Base-by-base conservation (phyloP, 1,284 basidiomycete species). In the Omphalotus olearius region DNA sequence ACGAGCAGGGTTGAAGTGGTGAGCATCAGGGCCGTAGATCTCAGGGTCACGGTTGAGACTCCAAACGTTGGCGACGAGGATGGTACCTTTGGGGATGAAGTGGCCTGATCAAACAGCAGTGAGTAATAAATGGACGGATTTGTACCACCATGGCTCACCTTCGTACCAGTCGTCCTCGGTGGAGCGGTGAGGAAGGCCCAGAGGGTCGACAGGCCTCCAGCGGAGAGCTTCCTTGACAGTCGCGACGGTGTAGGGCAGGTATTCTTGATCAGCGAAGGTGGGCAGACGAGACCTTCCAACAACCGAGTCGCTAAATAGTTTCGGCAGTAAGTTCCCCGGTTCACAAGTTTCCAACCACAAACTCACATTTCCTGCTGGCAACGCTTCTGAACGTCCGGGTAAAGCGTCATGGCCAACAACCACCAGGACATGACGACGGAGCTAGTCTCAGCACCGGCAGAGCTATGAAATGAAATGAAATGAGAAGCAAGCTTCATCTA, bases 281-380 rank as follows among this genome's bases (percentile, higher is more conserved):
- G 61, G 64, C 6, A 65, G 51, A 11, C 59, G 55, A 3, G 50
- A 47, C 4, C 43, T 45, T 1, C 58, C 58, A 26, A 60, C 47
- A 9, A 65, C 54, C 9, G 39, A 26, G 16, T 52, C 51, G 13
- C 47, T 33, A 33, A 13, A 33, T 33, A 33, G 13, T 3, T 33
- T 13, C 18, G 26, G n/a, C 18, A 17, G 18, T 33, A 26, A 18
- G 23, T 33, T 9, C 30, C 9, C 30, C 4, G 9, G 9, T 33
- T 33, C 23, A 23, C 2, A 23, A 7, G 30, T 33, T 33, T 13
- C 47, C 37, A 28, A 41, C 36, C 16, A 49, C 38, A 41, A 37
- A 18, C n/a, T 49, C 47, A 38, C 30, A 49, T 36, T 30, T 49
- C 47, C n/a, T 38, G 14, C 7, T 49, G 47, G 16, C n/a, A 14